Base-by-base conservation (phyloP, 2,329 filamentous ascomycete species). In the Calonectria pseudoreteaudii region DNA sequence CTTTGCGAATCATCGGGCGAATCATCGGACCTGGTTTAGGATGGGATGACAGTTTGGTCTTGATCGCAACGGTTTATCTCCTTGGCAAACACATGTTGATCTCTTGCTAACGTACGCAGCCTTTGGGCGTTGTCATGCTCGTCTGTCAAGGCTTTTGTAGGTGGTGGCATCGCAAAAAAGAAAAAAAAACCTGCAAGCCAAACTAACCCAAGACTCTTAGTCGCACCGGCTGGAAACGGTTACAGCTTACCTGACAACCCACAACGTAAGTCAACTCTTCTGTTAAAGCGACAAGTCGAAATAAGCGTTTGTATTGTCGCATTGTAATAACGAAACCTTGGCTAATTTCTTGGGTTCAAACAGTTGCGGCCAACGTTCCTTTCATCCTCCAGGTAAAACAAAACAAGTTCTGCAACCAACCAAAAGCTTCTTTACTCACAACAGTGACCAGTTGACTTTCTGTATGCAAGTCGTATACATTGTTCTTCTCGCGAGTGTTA, bases 21-120 rank as follows among this genome's bases (percentile, higher is more conserved):
- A n/a, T 82, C 11, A 76, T 70, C 9, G 83, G 83, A 1, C 81
- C 83, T 9, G 83, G 83, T 0, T 71, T 84, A 14, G 82, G 83
- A 30, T 81, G 77, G 79, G 83, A 84, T 68, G 83, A 84, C 76
- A 73, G 60, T 6, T 73, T 84, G 13, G 79, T 84, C 30, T 73
- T 84, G 18, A 60, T 82, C 13, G 72, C 77, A 18, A 77, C 75
- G 72, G 80, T 81, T 72, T 7, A 79, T 78, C 18, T 11, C 11
- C 16, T 13, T 28, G 10, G 18, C 10, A n/a, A 34, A 14, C 3
- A 5, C n/a, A 13, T 2, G 6, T 28, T 3, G 30, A 18, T 38
- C 2, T 20, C 6, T n/a, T 36, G 31, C 76, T 79, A 26, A 80
- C 62, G 4, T n/a, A 28, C 16, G 3, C 10, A 81, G 80, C 80